A percentile compares a stretch with the other conserved stretches of the same genome.
Evolutionary conservation across 2,329 filamentous ascomycete species (phyloP).

Genomic region (Anthostomella pinea): DNA sequence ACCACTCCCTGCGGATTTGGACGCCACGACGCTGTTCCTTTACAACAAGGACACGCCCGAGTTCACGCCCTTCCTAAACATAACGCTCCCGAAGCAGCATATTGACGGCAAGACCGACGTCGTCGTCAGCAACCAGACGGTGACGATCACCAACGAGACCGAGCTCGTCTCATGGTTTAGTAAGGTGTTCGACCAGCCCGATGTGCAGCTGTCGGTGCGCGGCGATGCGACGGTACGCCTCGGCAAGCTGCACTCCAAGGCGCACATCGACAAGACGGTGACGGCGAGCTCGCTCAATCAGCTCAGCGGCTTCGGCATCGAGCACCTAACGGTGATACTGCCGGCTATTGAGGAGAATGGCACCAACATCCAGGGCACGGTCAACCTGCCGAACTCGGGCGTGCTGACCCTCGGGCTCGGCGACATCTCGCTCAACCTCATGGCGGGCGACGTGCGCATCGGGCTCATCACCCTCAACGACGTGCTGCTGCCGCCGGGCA

Average conservation of each 20-base stretch:
- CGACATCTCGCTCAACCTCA: conserved; percentile 44
- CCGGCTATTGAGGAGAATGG: conserved; percentile 36
- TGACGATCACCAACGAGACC: conserved; percentile 36
- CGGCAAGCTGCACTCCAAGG: conserved; percentile 36
- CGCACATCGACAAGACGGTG: conserved; percentile 41
- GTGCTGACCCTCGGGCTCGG: conserved; percentile 42
- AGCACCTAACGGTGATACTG: conserved; percentile 35
- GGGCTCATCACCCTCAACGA: conserved; percentile 39
- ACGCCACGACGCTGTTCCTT: conserved; percentile 37
- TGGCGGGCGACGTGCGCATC: conserved; percentile 38
- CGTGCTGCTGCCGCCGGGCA: conserved; percentile 39
- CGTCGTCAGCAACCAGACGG: conserved; percentile 32
- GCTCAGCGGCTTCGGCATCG: conserved; percentile 38
- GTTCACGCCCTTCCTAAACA: conserved; percentile 29
- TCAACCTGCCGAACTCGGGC: conserved; percentile 45
- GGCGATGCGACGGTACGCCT: conserved; percentile 38
- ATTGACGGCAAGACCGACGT: conserved; percentile 38
- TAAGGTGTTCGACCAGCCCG: conserved; percentile 37
- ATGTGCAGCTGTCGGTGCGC: conserved; percentile 36
- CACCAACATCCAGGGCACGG: conserved; percentile 40
- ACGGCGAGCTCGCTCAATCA: conserved; percentile 37
- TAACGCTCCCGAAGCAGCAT: conserved; percentile 32
- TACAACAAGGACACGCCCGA: conserved; percentile 38
- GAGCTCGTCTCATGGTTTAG: conserved; percentile 41
- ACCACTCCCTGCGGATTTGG: conserved; percentile 36